A percentile compares a stretch with the other conserved stretches of the same genome.
Conservation (phyloP, 306 rosid species). For the Acacia acuminata region DNA sequence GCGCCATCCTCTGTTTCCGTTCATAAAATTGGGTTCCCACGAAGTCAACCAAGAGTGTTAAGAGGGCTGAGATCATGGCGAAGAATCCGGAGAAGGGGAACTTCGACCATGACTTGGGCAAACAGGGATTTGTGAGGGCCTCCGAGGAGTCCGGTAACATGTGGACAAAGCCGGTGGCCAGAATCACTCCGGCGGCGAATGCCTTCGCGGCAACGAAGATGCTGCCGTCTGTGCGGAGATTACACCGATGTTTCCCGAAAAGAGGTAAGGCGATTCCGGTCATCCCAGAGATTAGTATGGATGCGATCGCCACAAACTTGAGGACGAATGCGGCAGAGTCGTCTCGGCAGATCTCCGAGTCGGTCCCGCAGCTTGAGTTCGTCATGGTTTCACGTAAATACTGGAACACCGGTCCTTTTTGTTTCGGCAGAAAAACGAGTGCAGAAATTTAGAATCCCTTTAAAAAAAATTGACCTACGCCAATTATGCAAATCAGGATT, state of each 20-base stretch:
- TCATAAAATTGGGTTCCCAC: constrained; percentile 92
- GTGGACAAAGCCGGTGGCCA: constrained; percentile 94
- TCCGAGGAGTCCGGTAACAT: constrained; percentile 68
- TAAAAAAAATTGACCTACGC: constrained; percentile 12
- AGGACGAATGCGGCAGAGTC: constrained; percentile 67
- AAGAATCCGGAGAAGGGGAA: constrained; percentile 87
- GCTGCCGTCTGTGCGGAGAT: constrained; percentile 74
- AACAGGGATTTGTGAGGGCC: constrained; percentile 59
- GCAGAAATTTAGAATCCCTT: constrained; percentile 30
- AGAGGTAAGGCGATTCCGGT: constrained; percentile 77
- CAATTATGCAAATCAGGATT: constrained; percentile 2
- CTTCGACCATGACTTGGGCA: constrained; percentile 81
- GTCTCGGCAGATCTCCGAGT: constrained; percentile 57
- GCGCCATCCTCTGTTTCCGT: constrained; percentile 59
- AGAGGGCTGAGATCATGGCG: constrained; percentile 82
- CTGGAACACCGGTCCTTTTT: constrained; percentile 43
- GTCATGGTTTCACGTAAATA: constrained; percentile 53
- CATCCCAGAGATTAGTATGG: constrained; percentile 71
- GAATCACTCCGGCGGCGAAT: constrained; percentile 94
- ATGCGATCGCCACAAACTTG: constrained; percentile 70
- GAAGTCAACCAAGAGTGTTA: constrained; percentile 84
- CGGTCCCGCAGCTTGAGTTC: constrained; percentile 51
- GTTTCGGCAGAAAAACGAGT: constrained; percentile 7
- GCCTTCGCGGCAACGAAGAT: constrained; percentile 78
- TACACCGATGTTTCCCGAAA: constrained; percentile 55